phyloP scores from a whole-genome alignment of 2,329 filamentous ascomycete species.

The Colletotrichum acutatum region DNA sequence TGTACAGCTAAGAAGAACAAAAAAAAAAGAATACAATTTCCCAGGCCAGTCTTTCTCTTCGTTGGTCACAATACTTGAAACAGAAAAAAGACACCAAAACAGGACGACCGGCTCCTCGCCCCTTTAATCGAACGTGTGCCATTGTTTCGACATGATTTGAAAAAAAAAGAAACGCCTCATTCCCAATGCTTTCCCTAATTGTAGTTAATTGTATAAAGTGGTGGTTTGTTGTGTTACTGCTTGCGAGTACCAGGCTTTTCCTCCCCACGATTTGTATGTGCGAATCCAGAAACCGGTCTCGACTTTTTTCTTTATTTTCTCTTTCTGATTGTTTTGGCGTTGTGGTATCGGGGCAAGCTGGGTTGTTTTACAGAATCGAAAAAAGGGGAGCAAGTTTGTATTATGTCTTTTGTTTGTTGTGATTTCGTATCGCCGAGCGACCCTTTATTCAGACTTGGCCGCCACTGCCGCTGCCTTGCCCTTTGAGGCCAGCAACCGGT shows the following conservation, averaged over 20 bases:
- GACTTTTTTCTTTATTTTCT: background rate
- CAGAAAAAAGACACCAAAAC: background rate
- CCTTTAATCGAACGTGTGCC: background rate
- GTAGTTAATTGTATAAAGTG: constrained; percentile 1
- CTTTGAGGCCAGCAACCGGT: constrained; percentile 22
- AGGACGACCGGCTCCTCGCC: constrained; percentile 1
- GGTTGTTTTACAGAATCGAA: constrained; percentile 27
- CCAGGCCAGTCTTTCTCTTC: constrained; percentile 20
- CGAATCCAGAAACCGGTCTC: constrained; percentile 25
- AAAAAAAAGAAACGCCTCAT: constrained; percentile 31
- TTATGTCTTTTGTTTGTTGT: constrained; percentile 10
- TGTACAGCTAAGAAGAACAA: background rate
- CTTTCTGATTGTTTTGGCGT: background rate
- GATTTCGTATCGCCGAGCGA: constrained; percentile 10
- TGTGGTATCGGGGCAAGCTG: background rate
- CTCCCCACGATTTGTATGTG: background rate
- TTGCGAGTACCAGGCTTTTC: background rate
- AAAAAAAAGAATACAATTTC: background rate
- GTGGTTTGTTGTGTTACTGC: background rate
- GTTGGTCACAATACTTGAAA: constrained; percentile 24
- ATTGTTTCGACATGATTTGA: constrained; percentile 15
- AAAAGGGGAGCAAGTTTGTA: background rate
- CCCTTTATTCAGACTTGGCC: constrained; percentile 26
- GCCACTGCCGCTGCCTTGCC: constrained; percentile 20
- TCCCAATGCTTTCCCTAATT: constrained; percentile 33